phyloP scores from a whole-genome alignment of 805 yeast species.

The Ogataea methylovora region DNA sequence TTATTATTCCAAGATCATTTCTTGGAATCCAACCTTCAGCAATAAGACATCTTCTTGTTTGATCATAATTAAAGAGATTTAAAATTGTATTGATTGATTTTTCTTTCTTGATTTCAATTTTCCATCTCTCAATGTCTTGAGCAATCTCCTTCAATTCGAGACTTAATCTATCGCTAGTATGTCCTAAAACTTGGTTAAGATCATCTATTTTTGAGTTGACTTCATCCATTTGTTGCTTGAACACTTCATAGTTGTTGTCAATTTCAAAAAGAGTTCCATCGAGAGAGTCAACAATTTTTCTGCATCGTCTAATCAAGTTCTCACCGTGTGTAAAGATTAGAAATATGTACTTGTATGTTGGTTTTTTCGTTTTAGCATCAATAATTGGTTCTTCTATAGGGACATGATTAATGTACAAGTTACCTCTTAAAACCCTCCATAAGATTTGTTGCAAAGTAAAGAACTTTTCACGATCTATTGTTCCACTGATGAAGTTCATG shows the following conservation, averaged over 20 bases:
- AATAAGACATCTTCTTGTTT: constrained; percentile 73
- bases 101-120: constrained; percentile 62
- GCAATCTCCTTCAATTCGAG: constrained; percentile 78
- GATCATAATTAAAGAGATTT: constrained; percentile 76
- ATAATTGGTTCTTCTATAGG: constrained; percentile 63
- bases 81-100: constrained; percentile 73
- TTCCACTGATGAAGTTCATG: constrained; percentile 63
- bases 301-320: constrained; percentile 58
- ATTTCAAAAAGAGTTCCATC: constrained; percentile 72
- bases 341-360: constrained; percentile 69
- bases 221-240: constrained; percentile 43
- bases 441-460: constrained; percentile 70
- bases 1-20: constrained; percentile 61
- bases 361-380: constrained; percentile 48
- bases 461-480: constrained; percentile 64
- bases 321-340: constrained; percentile 89
- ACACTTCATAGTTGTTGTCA: constrained; percentile 30
- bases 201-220: constrained; percentile 36
- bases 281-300: constrained; percentile 77
- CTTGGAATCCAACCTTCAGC: constrained; percentile 98
- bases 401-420: constrained; percentile 69
- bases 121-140: constrained; percentile 70
- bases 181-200: constrained; percentile 43
- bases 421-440: constrained; percentile 93
- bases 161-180: constrained; percentile 60